Evolutionary conservation across 2,329 filamentous ascomycete species (phyloP).

Genomic region (Colletotrichum plurivorum): DNA sequence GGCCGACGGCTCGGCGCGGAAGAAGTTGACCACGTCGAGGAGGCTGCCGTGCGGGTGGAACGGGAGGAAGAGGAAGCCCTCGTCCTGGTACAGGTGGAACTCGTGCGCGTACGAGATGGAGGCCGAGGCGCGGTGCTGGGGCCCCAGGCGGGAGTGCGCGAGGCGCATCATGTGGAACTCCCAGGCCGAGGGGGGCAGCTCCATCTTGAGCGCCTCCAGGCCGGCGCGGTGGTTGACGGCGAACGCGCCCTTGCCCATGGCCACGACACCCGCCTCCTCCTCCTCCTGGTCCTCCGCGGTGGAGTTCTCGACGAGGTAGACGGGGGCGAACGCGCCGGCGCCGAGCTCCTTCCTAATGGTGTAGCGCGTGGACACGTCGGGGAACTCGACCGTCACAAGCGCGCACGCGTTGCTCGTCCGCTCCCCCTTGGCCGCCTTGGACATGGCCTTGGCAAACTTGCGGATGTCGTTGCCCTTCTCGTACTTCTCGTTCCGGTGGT

Average conservation of each 20-base stretch:
- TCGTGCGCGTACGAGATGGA: constrained; percentile 89
- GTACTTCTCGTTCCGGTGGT: constrained; percentile 75
- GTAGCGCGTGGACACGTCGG: constrained; percentile 76
- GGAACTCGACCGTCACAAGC: constrained; percentile 77
- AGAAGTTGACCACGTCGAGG: constrained; percentile 93
- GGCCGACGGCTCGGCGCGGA: constrained; percentile 78
- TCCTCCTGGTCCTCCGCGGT: constrained; percentile 61
- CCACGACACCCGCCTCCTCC: constrained; percentile 59
- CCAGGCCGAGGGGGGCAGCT: constrained; percentile 89
- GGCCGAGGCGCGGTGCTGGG: constrained; percentile 78
- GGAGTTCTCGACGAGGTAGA: constrained; percentile 90
- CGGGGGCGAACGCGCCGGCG: constrained; percentile 93
- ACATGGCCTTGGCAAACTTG: constrained; percentile 80
- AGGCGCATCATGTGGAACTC: constrained; percentile 97
- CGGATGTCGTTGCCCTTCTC: constrained; percentile 83
- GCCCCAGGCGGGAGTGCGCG: constrained; percentile 81
- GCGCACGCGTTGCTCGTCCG: constrained; percentile 71
- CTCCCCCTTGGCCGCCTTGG: constrained; percentile 72
- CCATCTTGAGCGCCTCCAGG: constrained; percentile 94
- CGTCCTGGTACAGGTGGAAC: constrained; percentile 91
- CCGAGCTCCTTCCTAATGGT: constrained; percentile 88
- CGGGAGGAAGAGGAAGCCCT: constrained; percentile 90
- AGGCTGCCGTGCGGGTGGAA: constrained; percentile 92
- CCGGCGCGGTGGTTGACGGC: constrained; percentile 67
- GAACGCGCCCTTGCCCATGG: constrained; percentile 75